Conservation (phyloP, 2,329 filamentous ascomycete genomes). For the Epichloe festucae region DNA sequence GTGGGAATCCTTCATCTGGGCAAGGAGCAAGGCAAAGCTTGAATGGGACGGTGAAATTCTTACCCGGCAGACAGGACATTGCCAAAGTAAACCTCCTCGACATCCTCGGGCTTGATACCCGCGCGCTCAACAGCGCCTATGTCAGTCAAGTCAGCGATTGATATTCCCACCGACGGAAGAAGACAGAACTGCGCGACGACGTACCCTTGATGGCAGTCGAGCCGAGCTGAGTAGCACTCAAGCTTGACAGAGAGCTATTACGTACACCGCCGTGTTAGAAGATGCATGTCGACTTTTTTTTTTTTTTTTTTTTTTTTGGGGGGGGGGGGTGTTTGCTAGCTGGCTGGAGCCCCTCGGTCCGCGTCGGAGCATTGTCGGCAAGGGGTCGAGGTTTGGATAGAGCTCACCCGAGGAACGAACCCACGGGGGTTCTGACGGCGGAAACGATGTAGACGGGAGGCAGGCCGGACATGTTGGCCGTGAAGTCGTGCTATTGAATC, state of each 20-base stretch:
- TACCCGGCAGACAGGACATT: conserved; percentile 97
- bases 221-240: conserved; percentile 77
- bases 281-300: neutral
- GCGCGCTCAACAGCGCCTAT: conserved; percentile 70
- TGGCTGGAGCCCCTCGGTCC: neutral
- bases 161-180: neutral
- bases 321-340: too few species aligned
- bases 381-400: neutral
- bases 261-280: conserved; percentile 5
- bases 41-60: conserved; percentile 10
- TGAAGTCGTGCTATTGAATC: neutral
- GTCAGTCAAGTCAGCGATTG: neutral
- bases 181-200: conserved; percentile 9
- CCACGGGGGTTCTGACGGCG: conserved; percentile 77
- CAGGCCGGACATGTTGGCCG: conserved; percentile 54
- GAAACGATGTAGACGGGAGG: conserved; percentile 95
- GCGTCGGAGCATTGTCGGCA: conserved; percentile 1
- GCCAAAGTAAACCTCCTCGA: conserved; percentile 95
- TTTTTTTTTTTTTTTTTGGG: too few species aligned
- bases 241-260: conserved; percentile 76
- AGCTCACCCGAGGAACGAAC: conserved; percentile 79
- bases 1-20: neutral
- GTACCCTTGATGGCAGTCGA: conserved; percentile 84
- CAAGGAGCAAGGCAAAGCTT: neutral
- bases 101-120: conserved; percentile 75